Percentiles rank a stretch among this genome's conserved stretches.
Conservation (phyloP, 2,329 filamentous ascomycete species). For the Colletotrichum sp. region DNA sequence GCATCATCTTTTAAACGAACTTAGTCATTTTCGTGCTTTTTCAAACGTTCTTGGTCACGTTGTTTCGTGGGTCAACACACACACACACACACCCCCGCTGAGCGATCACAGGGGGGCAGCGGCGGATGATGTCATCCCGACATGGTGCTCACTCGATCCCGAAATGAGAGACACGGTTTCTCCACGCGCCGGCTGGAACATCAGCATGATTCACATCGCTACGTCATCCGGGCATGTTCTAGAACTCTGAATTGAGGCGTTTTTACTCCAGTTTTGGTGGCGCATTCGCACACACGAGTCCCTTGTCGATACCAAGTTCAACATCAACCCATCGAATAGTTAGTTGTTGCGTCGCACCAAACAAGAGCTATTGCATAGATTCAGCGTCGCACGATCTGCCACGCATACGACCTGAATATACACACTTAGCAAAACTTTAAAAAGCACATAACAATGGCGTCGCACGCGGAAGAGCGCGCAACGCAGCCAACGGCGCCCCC, state of each 20-base stretch:
- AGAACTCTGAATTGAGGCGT: background rate
- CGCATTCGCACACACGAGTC: background rate
- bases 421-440: background rate
- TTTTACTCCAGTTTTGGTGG: background rate
- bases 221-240: conserved; percentile 4
- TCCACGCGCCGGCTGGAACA: background rate
- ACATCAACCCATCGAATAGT: background rate
- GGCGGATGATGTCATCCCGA: conserved; percentile 11
- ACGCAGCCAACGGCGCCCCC: background rate
- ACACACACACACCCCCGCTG: background rate
- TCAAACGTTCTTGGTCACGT: background rate
- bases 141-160: background rate
- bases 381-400: background rate
- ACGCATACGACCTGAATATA: background rate
- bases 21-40: background rate
- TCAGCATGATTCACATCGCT: background rate
- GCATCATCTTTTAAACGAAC: background rate
- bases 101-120: background rate
- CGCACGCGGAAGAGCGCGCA: background rate
- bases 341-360: background rate
- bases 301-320: background rate
- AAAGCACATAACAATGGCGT: background rate
- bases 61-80: background rate
- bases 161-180: background rate
- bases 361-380: background rate